These are phyloP conservation scores for Populus nigra DNA, from an alignment of 345 rosid genomes.

Conservation along the genomic window DNA sequence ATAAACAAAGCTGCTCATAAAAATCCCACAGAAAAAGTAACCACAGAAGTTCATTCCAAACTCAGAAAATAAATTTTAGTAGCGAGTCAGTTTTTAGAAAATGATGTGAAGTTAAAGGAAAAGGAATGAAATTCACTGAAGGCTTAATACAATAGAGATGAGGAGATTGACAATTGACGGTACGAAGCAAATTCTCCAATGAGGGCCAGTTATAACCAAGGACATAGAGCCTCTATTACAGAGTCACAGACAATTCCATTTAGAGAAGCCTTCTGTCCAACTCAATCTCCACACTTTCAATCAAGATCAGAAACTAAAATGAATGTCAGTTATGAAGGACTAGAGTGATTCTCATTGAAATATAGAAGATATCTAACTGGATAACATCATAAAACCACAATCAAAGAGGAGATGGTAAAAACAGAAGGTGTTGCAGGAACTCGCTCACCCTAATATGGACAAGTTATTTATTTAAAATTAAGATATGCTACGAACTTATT, in stretches of 20 bases:
- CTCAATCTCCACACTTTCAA: not conserved
- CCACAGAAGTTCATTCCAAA: not conserved
- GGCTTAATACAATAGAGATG: not conserved
- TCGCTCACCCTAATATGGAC: no score
- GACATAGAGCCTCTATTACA: not conserved
- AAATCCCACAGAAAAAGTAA: not conserved
- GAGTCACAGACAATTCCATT: not conserved
- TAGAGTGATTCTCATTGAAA: not conserved
- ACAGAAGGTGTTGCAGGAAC: no score
- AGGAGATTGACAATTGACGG: not conserved
- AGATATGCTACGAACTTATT: no score
- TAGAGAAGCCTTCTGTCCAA: not conserved
- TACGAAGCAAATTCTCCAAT: not conserved
- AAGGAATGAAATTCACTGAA: not conserved
- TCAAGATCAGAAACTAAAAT: not conserved
- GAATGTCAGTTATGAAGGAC: not conserved
- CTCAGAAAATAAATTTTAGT: not conserved
- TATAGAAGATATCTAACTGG: no score
- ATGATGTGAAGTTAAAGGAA: not conserved
- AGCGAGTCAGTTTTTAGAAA: not conserved
- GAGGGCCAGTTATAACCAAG: not conserved
- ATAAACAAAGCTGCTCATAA: not conserved
- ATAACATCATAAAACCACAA: no score
- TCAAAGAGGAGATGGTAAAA: no score
- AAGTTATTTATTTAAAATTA: no score